Conservation (phyloP, 2,329 filamentous ascomycete genomes). For the Xylaria sp. region DNA sequence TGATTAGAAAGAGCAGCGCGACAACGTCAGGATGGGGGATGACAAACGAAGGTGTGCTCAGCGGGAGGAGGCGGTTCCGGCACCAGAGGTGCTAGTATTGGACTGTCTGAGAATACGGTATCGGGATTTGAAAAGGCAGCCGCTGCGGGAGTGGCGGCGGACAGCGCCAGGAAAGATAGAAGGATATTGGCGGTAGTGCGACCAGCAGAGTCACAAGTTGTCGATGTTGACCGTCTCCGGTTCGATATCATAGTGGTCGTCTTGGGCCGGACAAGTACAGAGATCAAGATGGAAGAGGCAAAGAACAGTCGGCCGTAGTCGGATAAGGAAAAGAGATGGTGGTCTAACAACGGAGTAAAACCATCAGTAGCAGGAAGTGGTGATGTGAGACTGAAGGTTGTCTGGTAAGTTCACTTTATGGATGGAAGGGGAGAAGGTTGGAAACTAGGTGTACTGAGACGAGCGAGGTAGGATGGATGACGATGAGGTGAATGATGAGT, state of each 20-base stretch:
- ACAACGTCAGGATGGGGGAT: constrained; percentile 9
- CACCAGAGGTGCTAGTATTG: constrained; percentile 53
- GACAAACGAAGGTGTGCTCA: constrained; percentile 66
- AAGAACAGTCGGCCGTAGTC: constrained; percentile 2
- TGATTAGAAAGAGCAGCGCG: constrained; percentile 23
- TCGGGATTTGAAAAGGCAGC: constrained; percentile 53
- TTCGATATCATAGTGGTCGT: constrained; percentile 44
- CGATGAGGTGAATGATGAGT: constrained; percentile 21
- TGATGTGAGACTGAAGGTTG: constrained; percentile 21
- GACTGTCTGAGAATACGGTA: constrained; percentile 58
- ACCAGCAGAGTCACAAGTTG: constrained; percentile 65
- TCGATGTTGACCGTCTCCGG: constrained; percentile 43
- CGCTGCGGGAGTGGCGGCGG: constrained; percentile 56
- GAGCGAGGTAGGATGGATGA: constrained; percentile 28
- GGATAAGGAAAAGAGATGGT: not conserved
- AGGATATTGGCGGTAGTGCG: constrained; percentile 72
- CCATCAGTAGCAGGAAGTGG: not conserved
- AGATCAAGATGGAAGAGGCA: constrained; percentile 6
- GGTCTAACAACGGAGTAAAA: constrained; percentile 6
- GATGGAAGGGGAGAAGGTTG: constrained; percentile 2
- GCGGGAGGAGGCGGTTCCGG: constrained; percentile 60
- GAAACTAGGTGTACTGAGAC: not conserved
- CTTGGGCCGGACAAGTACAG: constrained; percentile 2
- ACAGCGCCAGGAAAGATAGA: constrained; percentile 73
- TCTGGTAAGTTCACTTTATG: constrained; percentile 9